A percentile compares a stretch with the other conserved stretches of the same genome.
Evolutionary conservation across 148 eudicot genomes (phyloP).

Genomic region (Rhododendron simsii): DNA sequence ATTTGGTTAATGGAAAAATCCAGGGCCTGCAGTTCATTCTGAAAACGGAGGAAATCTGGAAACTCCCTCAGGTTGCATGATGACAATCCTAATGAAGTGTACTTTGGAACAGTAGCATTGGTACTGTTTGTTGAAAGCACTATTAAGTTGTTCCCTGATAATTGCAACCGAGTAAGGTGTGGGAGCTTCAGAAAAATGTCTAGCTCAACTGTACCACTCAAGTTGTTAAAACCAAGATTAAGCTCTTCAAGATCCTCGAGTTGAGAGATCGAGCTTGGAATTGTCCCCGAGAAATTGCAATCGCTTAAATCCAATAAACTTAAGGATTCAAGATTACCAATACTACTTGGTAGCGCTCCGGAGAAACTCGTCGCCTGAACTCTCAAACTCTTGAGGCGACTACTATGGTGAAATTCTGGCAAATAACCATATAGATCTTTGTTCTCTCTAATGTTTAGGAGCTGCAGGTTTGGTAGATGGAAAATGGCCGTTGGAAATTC

Average conservation of each 20-base stretch:
- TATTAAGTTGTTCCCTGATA: not conserved
- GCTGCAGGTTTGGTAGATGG: slow-evolving; percentile 22
- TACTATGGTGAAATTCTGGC: slow-evolving; percentile 22
- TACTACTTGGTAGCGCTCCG: slow-evolving; percentile 25
- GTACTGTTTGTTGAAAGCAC: not conserved
- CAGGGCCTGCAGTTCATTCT: not conserved
- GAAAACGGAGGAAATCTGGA: not conserved
- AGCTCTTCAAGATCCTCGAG: no score
- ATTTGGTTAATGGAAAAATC: not conserved
- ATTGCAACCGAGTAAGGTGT: not conserved
- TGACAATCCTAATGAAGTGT: not conserved
- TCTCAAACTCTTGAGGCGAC: not conserved
- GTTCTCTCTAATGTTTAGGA: slow-evolving; percentile 12
- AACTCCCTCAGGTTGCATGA: not conserved
- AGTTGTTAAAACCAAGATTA: fast-evolving
- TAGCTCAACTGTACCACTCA: not conserved
- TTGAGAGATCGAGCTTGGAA: not conserved
- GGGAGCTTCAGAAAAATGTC: not conserved
- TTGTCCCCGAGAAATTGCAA: not conserved
- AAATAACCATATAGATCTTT: slow-evolving; percentile 13
- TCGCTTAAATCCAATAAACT: fast-evolving
- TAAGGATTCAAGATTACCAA: slow-evolving; percentile 17
- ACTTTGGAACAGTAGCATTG: not conserved
- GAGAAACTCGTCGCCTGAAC: slow-evolving; percentile 2
- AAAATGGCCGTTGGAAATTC: slow-evolving; percentile 21